Evolutionary conservation across 2,329 filamentous ascomycete genomes (phyloP).

Genomic region (Colletotrichum filicis): DNA sequence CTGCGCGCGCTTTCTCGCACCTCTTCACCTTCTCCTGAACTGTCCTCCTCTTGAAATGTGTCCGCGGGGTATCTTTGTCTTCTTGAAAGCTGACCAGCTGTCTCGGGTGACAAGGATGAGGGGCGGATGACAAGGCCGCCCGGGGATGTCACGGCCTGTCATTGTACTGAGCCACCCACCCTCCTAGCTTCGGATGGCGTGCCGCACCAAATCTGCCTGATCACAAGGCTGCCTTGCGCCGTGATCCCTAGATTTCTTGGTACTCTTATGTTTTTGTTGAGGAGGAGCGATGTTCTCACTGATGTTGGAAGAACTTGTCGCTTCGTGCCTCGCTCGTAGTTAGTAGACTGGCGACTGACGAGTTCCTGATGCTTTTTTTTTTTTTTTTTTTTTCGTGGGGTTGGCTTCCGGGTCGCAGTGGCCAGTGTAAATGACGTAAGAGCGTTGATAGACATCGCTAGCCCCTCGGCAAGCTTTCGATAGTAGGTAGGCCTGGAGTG

Average conservation of each 20-base stretch:
- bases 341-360: background rate
- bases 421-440: constrained; percentile 26
- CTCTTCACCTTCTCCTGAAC: background rate
- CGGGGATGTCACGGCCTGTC: constrained; percentile 25
- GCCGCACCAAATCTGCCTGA: constrained; percentile 33
- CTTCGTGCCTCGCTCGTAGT: constrained; percentile 12
- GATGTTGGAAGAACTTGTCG: background rate
- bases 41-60: background rate
- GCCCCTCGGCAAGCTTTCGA: background rate
- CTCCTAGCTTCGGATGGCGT: constrained; percentile 31
- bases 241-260: background rate
- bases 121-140: constrained; percentile 26
- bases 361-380: constrained; percentile 2
- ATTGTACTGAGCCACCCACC: constrained; percentile 28
- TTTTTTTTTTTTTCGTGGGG: background rate
- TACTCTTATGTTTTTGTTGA: constrained; percentile 8
- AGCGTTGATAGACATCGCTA: background rate
- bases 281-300: background rate
- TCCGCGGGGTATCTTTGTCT: constrained; percentile 8
- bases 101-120: constrained; percentile 17
- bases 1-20: background rate
- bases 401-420: background rate
- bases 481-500: background rate
- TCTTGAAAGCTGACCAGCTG: constrained; percentile 23
- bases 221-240: constrained; percentile 33